phyloP scores from a whole-genome alignment of 2,329 filamentous ascomycete species.

The Pyrenochaeta sp. region DNA sequence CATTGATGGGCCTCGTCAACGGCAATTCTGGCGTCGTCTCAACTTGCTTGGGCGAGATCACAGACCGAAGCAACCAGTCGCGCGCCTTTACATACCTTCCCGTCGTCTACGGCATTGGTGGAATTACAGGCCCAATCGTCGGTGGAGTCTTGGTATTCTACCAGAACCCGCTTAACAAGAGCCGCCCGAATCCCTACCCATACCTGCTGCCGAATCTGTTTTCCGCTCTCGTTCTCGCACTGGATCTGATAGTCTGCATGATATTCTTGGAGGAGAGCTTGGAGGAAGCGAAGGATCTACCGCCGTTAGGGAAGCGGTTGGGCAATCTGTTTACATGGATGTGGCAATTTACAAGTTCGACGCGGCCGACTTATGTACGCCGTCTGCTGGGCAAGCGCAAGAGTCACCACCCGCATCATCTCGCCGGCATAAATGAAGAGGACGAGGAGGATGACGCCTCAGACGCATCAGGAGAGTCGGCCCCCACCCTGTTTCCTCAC shows the following conservation, averaged over 20 bases:
- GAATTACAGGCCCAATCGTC: conserved; percentile 91
- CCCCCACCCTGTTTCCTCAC: conserved; percentile 55
- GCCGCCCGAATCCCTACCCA: conserved; percentile 70
- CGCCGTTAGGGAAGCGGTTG: conserved; percentile 67
- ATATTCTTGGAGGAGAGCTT: conserved; percentile 88
- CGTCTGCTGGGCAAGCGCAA: conserved; percentile 41
- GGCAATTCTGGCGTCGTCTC: conserved; percentile 95
- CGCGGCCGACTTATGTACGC: conserved; percentile 67
- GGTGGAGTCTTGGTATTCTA: conserved; percentile 82
- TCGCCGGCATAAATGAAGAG: conserved; percentile 48
- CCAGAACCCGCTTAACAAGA: conserved; percentile 63
- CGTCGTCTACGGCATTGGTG: conserved; percentile 93
- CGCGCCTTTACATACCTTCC: conserved; percentile 93
- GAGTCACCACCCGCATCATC: conserved; percentile 39
- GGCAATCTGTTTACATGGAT: conserved; percentile 70
- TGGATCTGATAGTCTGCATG: conserved; percentile 77
- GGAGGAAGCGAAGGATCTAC: conserved; percentile 70
- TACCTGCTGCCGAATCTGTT: conserved; percentile 87
- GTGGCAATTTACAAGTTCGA: conserved; percentile 72
- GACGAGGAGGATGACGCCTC: conserved; percentile 57
- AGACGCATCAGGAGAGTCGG: conserved; percentile 39
- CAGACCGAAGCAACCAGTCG: conserved; percentile 93
- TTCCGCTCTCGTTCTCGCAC: conserved; percentile 73
- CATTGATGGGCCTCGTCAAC: conserved; percentile 90
- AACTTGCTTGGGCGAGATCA: conserved; percentile 93